phyloP scores from a whole-genome alignment of 1,284 basidiomycete species.

The Cryptococcus maquisensis region DNA sequence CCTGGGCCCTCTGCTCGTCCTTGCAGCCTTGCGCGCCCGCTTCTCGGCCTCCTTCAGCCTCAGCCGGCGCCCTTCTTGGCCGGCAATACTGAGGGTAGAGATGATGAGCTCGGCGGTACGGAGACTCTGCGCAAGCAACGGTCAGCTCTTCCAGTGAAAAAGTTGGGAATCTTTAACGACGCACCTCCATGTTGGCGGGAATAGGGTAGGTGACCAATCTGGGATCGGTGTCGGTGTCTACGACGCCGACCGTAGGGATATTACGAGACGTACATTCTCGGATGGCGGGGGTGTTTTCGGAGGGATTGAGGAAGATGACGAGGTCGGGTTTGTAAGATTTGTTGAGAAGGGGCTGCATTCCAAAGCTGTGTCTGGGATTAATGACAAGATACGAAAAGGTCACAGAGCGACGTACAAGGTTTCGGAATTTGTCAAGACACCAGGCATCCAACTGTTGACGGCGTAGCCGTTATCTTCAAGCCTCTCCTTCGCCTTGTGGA shows the following conservation, averaged over 20 bases:
- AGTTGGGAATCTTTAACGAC: constrained; percentile 28
- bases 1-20: constrained; percentile 4
- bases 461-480: constrained; percentile 71
- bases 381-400: neutral
- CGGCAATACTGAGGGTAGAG: constrained; percentile 87
- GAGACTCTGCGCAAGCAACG: constrained; percentile 48
- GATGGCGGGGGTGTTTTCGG: constrained; percentile 75
- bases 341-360: constrained; percentile 57
- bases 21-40: constrained; percentile 5
- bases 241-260: constrained; percentile 81
- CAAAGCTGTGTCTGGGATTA: constrained; percentile 50
- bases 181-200: constrained; percentile 90
- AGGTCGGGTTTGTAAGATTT: constrained; percentile 75
- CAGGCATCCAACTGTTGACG: constrained; percentile 86
- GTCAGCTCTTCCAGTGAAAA: neutral
- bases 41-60: constrained; percentile 47
- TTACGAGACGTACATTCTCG: constrained; percentile 78
- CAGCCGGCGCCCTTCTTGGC: constrained; percentile 62
- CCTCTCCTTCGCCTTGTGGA: constrained; percentile 74
- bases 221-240: constrained; percentile 95
- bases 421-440: constrained; percentile 84
- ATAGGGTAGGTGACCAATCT: constrained; percentile 97
- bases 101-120: constrained; percentile 85
- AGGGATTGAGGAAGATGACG: constrained; percentile 82
- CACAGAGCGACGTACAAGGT: constrained; percentile 54